Percentiles rank a stretch among this genome's conserved stretches.
Evolutionary conservation across 176 grass and related monocot species (phyloP).

Genomic region (Luzula sylvatica): DNA sequence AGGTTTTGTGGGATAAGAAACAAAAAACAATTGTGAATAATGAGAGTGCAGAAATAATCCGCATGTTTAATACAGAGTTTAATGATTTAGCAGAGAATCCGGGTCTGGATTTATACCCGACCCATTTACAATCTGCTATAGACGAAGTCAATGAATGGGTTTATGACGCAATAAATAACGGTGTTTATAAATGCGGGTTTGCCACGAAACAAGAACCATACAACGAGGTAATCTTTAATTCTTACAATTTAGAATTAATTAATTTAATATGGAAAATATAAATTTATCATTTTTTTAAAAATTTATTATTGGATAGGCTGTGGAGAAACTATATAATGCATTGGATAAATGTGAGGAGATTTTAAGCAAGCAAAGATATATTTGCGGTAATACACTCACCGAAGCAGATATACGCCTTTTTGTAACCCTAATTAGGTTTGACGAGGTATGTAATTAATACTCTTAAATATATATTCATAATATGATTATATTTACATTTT

Average conservation of each 20-base stretch:
- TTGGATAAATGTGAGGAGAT: slow-evolving; percentile 85
- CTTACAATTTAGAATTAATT: background rate
- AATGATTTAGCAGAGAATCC: slow-evolving; percentile 54
- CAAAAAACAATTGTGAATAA: slow-evolving; percentile 85
- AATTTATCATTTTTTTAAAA: slow-evolving; percentile 3
- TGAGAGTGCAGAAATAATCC: slow-evolving; percentile 93
- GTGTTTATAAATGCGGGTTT: slow-evolving; percentile 93
- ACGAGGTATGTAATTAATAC: slow-evolving; percentile 46
- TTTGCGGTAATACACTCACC: slow-evolving; percentile 58
- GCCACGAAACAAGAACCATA: slow-evolving; percentile 90
- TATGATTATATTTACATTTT: background rate
- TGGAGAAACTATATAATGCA: slow-evolving; percentile 39
- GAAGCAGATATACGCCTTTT: slow-evolving; percentile 85
- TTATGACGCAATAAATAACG: slow-evolving; percentile 67
- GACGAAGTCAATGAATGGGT: slow-evolving; percentile 60
- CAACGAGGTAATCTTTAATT: slow-evolving; percentile 41
- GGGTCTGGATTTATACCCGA: slow-evolving; percentile 58
- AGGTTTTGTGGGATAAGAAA: slow-evolving; percentile 95
- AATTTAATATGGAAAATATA: background rate
- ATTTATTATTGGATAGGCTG: slow-evolving; percentile 40
- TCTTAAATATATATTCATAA: background rate
- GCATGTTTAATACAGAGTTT: slow-evolving; percentile 89
- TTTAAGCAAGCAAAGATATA: slow-evolving; percentile 65
- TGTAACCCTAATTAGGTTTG: slow-evolving; percentile 95
- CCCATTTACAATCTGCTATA: slow-evolving; percentile 33